Percentiles rank a stretch among this genome's conserved stretches.
phyloP scores from a whole-genome alignment of 2,329 filamentous ascomycete species.

The Corniculantispora saksenae region DNA sequence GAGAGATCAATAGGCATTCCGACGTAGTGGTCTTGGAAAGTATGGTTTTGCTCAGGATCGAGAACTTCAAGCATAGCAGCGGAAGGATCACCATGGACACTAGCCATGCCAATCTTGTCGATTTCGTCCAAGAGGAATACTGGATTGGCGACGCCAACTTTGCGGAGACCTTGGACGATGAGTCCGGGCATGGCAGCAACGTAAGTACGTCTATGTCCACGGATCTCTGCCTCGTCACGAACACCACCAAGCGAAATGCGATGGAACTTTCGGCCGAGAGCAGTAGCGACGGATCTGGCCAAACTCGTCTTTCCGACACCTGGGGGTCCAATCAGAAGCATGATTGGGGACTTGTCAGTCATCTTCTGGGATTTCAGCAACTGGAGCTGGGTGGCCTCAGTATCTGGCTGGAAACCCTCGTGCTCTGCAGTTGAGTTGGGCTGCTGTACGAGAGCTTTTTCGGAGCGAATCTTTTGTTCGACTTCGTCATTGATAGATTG shows the following conservation, averaged over 20 bases:
- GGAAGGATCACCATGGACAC: constrained; percentile 92
- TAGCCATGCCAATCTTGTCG: constrained; percentile 90
- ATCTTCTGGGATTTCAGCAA: constrained; percentile 79
- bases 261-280: constrained; percentile 92
- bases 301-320: constrained; percentile 96
- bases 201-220: constrained; percentile 91
- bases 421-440: constrained; percentile 37
- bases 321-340: constrained; percentile 89
- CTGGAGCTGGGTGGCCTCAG: constrained; percentile 64
- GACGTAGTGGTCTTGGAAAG: constrained; percentile 94
- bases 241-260: constrained; percentile 95
- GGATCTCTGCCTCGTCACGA: constrained; percentile 93
- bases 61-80: constrained; percentile 98
- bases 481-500: constrained; percentile 84
- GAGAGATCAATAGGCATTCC: constrained; percentile 94
- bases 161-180: constrained; percentile 90
- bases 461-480: constrained; percentile 71
- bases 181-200: constrained; percentile 98
- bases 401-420: constrained; percentile 29
- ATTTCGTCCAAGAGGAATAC: constrained; percentile 97
- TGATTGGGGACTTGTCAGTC: constrained; percentile 93
- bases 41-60: constrained; percentile 94
- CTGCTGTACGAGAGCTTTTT: constrained; percentile 51
- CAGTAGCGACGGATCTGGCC: constrained; percentile 88
- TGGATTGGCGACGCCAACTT: constrained; percentile 92